Evolutionary conservation across 139 green algal genomes (phyloP), one percentile per base, ranked within the genome.

Genomic region (Chlorella vulgaris): DNA sequence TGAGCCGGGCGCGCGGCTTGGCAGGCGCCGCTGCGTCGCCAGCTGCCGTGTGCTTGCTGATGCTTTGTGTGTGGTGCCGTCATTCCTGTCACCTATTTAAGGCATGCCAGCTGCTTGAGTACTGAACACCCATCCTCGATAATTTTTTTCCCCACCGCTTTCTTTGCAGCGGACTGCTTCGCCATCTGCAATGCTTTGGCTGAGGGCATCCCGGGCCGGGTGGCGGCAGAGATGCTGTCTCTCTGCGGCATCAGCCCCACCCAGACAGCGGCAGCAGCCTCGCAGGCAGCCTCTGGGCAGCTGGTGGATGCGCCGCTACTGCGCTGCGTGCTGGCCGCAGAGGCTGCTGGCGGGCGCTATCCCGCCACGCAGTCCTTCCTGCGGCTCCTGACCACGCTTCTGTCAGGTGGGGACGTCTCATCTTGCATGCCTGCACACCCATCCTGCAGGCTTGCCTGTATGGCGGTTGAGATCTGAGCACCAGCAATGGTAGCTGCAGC

Each of bases 361-460:
- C 87, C 90, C 0, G 69, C 86, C 8, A 93, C 86, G 0, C 31
- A 29, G 3, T 83, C 84, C 28, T 66, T 90, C 19, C 66, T 94
- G 4, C 7, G 36, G 21, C 87, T 92, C n/a, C 50, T 84, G 2
- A 65, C 79, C 22, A 61, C 29, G 5, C 89, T 92, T 28, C 69
- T 91, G 47, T 63, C 76, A 7, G 74, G 77, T 51, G 78, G 38
- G 33, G 76, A 42, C 36, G 15, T 53, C 7, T 53, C 8, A n/a
- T 29, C 10, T 8, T 65, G 15, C n/a, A 5, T n/a, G 55, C 55
- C 55, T 65, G 47, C 47, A 10, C 47, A 15, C 47, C 47, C 15
- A 21, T n/a, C 55, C 22, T 65, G 55, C 55, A n/a, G n/a, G n/a
- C n/a, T n/a, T n/a, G n/a, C n/a, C n/a, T n/a, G n/a, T 65, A n/a